These are phyloP conservation scores for Uronychia setigera DNA, from an alignment of 73 alveolate genomes.

Conservation along the genomic window DNA sequence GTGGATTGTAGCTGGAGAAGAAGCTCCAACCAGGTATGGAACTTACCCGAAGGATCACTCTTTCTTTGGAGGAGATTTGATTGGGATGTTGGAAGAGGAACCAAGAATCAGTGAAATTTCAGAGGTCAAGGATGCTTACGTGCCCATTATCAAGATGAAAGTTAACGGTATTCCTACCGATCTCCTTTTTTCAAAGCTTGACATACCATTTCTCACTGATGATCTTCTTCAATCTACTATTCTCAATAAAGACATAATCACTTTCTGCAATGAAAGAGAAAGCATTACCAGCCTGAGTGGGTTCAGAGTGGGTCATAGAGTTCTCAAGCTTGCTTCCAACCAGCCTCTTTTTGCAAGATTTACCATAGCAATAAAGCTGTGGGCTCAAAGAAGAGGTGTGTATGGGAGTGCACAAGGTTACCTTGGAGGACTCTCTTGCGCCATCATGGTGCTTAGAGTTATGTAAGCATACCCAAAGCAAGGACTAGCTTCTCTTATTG, in stretches of 20 bases:
- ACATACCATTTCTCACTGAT: background rate
- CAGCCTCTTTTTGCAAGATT: background rate
- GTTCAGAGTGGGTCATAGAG: background rate
- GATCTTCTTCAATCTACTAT: background rate
- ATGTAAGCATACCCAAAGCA: background rate
- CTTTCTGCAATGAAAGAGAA: background rate
- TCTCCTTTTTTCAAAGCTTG: background rate
- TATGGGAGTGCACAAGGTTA: background rate
- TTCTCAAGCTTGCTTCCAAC: background rate
- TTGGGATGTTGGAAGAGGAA: background rate
- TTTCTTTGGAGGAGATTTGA: background rate
- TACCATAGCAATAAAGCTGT: background rate
- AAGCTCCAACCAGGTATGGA: background rate
- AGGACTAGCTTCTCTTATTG: background rate
- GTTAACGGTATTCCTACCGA: background rate
- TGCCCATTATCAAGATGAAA: background rate
- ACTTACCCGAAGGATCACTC: background rate
- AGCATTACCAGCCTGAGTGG: background rate
- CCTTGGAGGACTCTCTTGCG: background rate
- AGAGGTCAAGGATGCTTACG: constrained; percentile 1
- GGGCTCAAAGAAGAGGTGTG: background rate
- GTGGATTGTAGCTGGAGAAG: background rate
- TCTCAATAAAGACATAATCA: background rate
- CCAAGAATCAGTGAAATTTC: background rate
- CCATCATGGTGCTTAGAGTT: background rate